Base-by-base conservation (phyloP, 2,329 filamentous ascomycete species). In the Epichloe amarillans region DNA sequence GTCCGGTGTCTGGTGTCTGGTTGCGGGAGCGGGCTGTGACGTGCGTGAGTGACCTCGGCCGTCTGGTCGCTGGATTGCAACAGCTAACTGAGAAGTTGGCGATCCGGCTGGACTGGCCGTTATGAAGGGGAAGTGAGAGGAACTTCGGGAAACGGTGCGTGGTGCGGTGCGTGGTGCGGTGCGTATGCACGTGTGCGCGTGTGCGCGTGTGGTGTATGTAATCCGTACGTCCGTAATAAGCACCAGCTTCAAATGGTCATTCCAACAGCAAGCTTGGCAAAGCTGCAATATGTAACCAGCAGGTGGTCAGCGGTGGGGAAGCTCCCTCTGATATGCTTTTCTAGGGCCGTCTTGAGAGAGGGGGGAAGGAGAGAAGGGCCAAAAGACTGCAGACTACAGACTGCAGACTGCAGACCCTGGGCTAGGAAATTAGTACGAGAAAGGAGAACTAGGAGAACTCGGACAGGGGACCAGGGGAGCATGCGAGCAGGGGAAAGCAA, bases 321-420 rank as follows among this genome's bases (percentile, higher is more conserved):
- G 43, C 39, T 38, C 47, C 40, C 30, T 52, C 46, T 52, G 51
- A 52, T 52, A 50, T 52, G 51, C 51, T 50, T 47, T 52, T 52
- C 47, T 38, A 43, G 47, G 30, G 21, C 30, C 42, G 39, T 47
- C 35, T 14, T 11, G 44, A 47, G 44, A 38, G 44, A 30, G 37
- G 40, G 40, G 30, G 38, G 41, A 1, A 26, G 46, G 1, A 6
- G 38, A 26, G 46, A 0, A 6, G 38, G 30, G 41, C 36, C 43
- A 21, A 33, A 26, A 23, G 37, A 39, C 30, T 23, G 49, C 49
- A 36, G 43, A 47, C 45, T 26, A 7, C 23, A 26, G 23, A 26
- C 23, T n/a, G n/a, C 49, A 36, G 43, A 47, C 45, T 26, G 23
- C 23, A 26, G 23, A 26, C 23, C 26, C 39, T 43, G 44, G 50